Conservation (phyloP, 306 rosid genomes). For the Ceratonia siliqua region DNA sequence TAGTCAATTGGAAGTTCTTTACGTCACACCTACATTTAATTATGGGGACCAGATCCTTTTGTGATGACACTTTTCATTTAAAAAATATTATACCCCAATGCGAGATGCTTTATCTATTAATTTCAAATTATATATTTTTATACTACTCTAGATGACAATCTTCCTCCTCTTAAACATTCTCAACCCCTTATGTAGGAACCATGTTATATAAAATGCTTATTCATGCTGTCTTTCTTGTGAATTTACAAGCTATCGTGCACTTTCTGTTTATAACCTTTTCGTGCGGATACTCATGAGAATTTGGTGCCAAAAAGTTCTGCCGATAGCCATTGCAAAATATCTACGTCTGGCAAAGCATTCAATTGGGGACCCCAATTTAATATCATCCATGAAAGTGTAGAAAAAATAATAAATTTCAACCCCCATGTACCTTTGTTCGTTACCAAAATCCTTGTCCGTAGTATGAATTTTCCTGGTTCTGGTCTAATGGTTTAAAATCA, state of each 20-base stretch:
- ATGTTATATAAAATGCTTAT: not conserved
- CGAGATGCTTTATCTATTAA: not conserved
- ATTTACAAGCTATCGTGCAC: conserved; percentile 9
- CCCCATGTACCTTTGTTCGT: not conserved
- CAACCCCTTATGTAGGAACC: conserved; percentile 15
- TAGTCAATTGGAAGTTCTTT: not conserved
- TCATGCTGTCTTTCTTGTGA: conserved; percentile 25
- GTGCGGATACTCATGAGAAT: not conserved
- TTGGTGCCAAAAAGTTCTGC: not conserved
- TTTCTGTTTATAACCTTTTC: not conserved
- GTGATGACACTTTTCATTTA: not conserved
- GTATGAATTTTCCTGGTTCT: not conserved
- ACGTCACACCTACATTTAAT: conserved; percentile 19
- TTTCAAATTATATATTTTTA: too few species aligned
- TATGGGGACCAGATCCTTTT: not conserved
- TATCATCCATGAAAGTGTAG: not conserved
- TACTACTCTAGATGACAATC: too few species aligned
- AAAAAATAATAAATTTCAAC: not conserved
- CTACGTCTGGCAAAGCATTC: conserved; percentile 16
- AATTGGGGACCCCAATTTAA: not conserved
- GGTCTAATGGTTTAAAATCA: not conserved
- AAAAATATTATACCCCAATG: not conserved
- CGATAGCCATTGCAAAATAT: conserved; percentile 26
- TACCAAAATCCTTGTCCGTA: not conserved
- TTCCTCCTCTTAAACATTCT: too few species aligned